phyloP scores from a whole-genome alignment of 2,329 filamentous ascomycete genomes.

The Plectosphaerella cucumerina region DNA sequence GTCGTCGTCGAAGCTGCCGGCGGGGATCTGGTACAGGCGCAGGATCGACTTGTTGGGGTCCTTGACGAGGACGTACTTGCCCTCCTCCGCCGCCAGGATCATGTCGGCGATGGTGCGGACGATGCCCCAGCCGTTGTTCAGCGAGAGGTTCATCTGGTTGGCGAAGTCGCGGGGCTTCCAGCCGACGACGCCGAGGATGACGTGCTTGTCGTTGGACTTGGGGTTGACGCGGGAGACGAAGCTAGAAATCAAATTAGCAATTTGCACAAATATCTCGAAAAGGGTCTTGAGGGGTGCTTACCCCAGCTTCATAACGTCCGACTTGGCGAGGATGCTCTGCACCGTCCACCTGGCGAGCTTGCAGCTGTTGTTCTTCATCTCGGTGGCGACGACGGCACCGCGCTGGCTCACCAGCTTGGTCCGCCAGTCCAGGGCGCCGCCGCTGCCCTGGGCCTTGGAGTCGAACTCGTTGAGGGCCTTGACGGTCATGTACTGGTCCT shows the following conservation, averaged over 20 bases:
- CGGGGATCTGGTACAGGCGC: conserved; percentile 86
- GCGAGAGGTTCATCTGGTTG: conserved; percentile 93
- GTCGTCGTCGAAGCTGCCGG: conserved; percentile 86
- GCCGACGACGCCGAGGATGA: conserved; percentile 90
- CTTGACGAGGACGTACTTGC: conserved; percentile 78
- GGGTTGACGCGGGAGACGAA: conserved; percentile 95
- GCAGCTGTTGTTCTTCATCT: conserved; percentile 99
- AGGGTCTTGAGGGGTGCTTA: conserved; percentile 35
- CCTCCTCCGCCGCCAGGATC: conserved; percentile 72
- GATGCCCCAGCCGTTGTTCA: conserved; percentile 98
- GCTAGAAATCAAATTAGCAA: conserved; percentile 36
- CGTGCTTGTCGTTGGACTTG: conserved; percentile 87
- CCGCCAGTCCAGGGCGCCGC: conserved; percentile 94
- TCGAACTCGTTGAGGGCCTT: conserved; percentile 99
- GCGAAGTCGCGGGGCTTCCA: conserved; percentile 99
- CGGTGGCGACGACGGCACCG: conserved; percentile 94
- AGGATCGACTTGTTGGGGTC: conserved; percentile 97
- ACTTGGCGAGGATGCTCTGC: conserved; percentile 92
- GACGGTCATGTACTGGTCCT: conserved; percentile 87
- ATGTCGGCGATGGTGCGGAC: conserved; percentile 97
- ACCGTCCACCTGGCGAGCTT: conserved; percentile 98
- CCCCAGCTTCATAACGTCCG: conserved; percentile 99
- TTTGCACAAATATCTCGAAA: background rate
- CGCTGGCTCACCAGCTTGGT: conserved; percentile 91
- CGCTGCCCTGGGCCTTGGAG: conserved; percentile 92